phyloP scores from a whole-genome alignment of 495 filamentous ascomycete species.

The Jackrogersella multiformis region DNA sequence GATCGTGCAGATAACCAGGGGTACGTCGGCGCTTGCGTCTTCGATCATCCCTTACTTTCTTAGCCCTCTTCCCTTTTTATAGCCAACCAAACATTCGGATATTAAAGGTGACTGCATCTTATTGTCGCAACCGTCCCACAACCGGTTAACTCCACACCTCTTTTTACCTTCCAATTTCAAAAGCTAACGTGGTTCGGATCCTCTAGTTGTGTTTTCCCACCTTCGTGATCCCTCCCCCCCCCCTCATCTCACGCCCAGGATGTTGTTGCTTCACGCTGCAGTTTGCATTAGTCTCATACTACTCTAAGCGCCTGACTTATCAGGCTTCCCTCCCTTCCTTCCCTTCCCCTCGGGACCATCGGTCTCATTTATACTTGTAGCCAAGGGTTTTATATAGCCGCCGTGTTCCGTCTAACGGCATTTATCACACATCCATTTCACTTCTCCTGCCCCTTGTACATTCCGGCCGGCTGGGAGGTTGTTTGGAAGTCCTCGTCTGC shows the following conservation, averaged over 20 bases:
- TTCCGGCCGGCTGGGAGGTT: constrained; percentile 32
- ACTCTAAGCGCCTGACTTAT: constrained; percentile 31
- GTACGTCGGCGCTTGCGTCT: constrained; percentile 47
- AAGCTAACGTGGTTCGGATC: constrained; percentile 38
- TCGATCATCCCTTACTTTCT: constrained; percentile 41
- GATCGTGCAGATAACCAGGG: constrained; percentile 41
- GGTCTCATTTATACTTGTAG: constrained; percentile 24
- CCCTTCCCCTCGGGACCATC: constrained; percentile 10
- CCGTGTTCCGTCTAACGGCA: constrained; percentile 29
- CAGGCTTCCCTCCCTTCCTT: constrained; percentile 22
- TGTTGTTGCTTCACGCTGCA: constrained; percentile 34
- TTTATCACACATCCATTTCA: constrained; percentile 11
- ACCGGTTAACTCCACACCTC: constrained; percentile 24
- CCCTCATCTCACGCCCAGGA: constrained; percentile 37
- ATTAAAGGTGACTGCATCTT: constrained; percentile 36
- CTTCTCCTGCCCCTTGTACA: constrained; percentile 20
- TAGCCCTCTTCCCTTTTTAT: constrained; percentile 45
- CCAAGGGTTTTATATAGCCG: constrained; percentile 41
- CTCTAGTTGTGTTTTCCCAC: constrained; percentile 30
- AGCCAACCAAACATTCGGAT: constrained; percentile 45
- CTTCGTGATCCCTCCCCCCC: constrained; percentile 41
- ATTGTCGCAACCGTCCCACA: constrained; percentile 24
- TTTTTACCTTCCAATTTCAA: constrained; percentile 45
- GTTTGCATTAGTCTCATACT: constrained; percentile 39
- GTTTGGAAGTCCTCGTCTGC: constrained; percentile 29